These are phyloP conservation scores for Fusarium guadeloupense DNA, from an alignment of 2,329 filamentous ascomycete genomes.

Conservation along the genomic window DNA sequence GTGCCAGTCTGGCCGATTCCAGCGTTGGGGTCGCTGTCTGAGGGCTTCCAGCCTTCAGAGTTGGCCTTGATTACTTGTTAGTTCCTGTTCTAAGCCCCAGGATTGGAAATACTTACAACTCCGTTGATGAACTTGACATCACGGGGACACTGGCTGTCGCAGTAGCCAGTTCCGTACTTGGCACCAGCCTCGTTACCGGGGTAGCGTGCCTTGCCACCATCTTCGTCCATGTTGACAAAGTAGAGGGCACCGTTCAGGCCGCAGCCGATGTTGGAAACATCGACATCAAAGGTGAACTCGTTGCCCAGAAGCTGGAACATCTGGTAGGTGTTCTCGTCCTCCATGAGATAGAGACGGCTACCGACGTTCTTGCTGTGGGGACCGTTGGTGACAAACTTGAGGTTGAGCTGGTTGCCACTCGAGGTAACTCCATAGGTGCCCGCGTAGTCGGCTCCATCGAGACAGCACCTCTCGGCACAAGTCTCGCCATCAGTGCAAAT, in stretches of 20 bases:
- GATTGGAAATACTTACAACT: constrained; percentile 46
- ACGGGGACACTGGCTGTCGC: constrained; percentile 63
- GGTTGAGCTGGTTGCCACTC: constrained; percentile 59
- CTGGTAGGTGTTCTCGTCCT: constrained; percentile 68
- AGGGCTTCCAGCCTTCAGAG: constrained; percentile 61
- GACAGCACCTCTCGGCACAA: constrained; percentile 60
- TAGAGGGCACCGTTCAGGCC: constrained; percentile 78
- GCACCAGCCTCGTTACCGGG: constrained; percentile 62
- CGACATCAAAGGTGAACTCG: constrained; percentile 78
- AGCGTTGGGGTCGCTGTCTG: constrained; percentile 62
- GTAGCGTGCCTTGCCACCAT: constrained; percentile 63
- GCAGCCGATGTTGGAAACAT: constrained; percentile 73
- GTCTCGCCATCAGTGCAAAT: constrained; percentile 52
- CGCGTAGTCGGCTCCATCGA: constrained; percentile 63
- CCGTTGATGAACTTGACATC: constrained; percentile 68
- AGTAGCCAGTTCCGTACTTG: constrained; percentile 68
- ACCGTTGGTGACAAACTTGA: constrained; percentile 67
- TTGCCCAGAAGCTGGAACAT: constrained; percentile 71
- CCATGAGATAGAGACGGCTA: constrained; percentile 72
- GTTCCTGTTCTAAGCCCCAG: constrained; percentile 26
- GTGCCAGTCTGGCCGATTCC: constrained; percentile 62
- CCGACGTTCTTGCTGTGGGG: constrained; percentile 58
- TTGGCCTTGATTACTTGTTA: constrained; percentile 55
- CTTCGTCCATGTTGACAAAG: constrained; percentile 68
- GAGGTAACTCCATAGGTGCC: constrained; percentile 64